Conservation (phyloP, 2,329 filamentous ascomycete genomes). For the Fusarium pseudograminearum region DNA sequence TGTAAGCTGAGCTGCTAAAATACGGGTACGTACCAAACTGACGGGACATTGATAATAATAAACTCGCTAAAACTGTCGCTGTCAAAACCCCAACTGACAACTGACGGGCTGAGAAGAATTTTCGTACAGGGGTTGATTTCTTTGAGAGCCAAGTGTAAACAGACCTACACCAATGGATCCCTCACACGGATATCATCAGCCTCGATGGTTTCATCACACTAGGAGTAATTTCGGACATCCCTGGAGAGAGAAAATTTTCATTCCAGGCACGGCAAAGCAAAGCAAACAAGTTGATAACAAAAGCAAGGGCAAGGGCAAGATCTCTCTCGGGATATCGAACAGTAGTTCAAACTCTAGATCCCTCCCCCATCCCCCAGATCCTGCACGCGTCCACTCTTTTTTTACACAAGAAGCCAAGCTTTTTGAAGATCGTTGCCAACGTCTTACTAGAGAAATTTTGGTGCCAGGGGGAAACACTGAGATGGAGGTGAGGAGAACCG, state of each 20-base stretch:
- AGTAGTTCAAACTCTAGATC: slow-evolving; percentile 38
- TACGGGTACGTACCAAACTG: slow-evolving; percentile 4
- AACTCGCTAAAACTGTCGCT: slow-evolving; percentile 15
- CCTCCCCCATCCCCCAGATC: slow-evolving; percentile 12
- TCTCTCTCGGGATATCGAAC: slow-evolving; percentile 31
- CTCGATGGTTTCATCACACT: slow-evolving; percentile 8
- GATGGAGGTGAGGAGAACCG: slow-evolving; percentile 11
- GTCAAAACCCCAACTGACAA: neutral
- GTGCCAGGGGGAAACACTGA: slow-evolving; percentile 1
- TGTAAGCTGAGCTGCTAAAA: neutral
- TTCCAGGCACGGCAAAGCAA: slow-evolving; percentile 7
- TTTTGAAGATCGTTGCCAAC: slow-evolving; percentile 29
- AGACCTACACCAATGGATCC: slow-evolving; percentile 3
- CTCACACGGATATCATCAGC: neutral
- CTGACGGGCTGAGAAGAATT: slow-evolving; percentile 17
- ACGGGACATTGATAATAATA: slow-evolving; percentile 10
- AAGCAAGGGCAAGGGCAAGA: slow-evolving; percentile 21
- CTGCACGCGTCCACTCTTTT: slow-evolving; percentile 37
- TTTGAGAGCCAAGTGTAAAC: neutral
- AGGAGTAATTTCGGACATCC: slow-evolving; percentile 27
- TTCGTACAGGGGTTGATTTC: slow-evolving; percentile 14
- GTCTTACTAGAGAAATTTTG: slow-evolving; percentile 15
- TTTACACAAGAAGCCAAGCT: slow-evolving; percentile 6
- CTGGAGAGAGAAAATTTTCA: neutral
- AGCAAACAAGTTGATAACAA: neutral